Evolutionary conservation across 75 land plant genomes (phyloP), one percentile per base, ranked within the genome.

Genomic region (Ceratopteris richardii): DNA sequence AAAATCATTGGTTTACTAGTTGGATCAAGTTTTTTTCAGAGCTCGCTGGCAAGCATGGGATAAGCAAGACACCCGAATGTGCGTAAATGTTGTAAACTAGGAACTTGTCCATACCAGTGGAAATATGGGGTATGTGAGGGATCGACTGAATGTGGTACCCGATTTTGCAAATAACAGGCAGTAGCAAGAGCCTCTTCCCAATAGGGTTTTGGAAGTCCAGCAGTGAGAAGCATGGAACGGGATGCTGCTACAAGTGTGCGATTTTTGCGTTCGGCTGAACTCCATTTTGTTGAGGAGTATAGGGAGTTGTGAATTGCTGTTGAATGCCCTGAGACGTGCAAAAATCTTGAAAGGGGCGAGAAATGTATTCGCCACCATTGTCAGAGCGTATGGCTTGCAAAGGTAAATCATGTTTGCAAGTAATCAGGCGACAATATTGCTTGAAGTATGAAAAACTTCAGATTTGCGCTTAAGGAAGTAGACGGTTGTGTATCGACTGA

Each of bases 251-350:
- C 33, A 13, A 69, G 27, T 13, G 59, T 56, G 13, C 59, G 11
- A 29, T 69, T 62, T 22, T 67, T 67, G 0, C 62, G 19, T 59
- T 67, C 62, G n/a, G 62, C n/a, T n/a, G 31, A 5, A 67, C 62
- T 5, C 53, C 52, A 56, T 70, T 70, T 36, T 70, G 66, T 51
- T 57, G 24, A 44, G 67, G 66, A 29, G 58, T 71, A 20, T 64
- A 59, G 12, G 44, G 14, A 14, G 21, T 25, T 18, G 62, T 58
- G 11, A 57, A 48, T 29, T 71, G 33, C 1, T 42, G 23, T 9
- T 20, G 1, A 1, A 71, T 58, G 5, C 63, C 63, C 57, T 70
- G 0, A 1, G 41, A 0, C 31, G 33, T 46, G 31, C 54, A 63
- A 57, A 63, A 70, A 0, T 0, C 16, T 20, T 41, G 25, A 62